A percentile compares a stretch with the other conserved stretches of the same genome.
Evolutionary conservation across 2,329 filamentous ascomycete species (phyloP).

Genomic region (Aspergillus niger): DNA sequence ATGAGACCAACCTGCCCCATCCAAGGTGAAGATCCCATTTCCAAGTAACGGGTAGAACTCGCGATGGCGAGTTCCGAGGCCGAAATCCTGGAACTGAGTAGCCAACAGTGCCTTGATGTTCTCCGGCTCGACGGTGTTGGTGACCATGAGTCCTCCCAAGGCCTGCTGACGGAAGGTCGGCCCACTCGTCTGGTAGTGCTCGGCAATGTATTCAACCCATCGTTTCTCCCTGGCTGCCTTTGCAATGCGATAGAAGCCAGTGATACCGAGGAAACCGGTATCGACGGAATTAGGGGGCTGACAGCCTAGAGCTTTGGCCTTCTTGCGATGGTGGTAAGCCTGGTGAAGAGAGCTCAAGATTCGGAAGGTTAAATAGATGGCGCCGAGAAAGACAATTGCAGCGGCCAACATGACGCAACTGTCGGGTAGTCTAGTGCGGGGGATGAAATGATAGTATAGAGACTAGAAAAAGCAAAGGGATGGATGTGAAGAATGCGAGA

Average conservation of each 20-base stretch:
- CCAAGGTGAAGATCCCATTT: slow-evolving; percentile 65
- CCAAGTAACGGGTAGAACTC: slow-evolving; percentile 53
- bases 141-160: slow-evolving; percentile 19
- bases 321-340: slow-evolving; percentile 25
- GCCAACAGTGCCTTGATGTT: slow-evolving; percentile 86
- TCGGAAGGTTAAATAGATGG: slow-evolving; percentile 24
- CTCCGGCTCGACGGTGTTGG: slow-evolving; percentile 41
- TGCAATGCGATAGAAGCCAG: slow-evolving; percentile 25
- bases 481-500: too few species aligned
- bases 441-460: not conserved
- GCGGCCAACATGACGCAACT: slow-evolving; percentile 26
- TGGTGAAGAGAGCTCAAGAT: slow-evolving; percentile 27
- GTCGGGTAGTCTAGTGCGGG: not conserved
- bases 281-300: slow-evolving; percentile 19
- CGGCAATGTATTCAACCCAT: slow-evolving; percentile 32
- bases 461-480: too few species aligned
- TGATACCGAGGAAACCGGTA: slow-evolving; percentile 28
- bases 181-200: slow-evolving; percentile 28
- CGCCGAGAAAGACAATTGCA: slow-evolving; percentile 21
- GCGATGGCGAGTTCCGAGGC: slow-evolving; percentile 75
- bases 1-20: slow-evolving; percentile 75
- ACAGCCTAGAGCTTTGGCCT: slow-evolving; percentile 31
- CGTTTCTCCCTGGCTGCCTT: slow-evolving; percentile 31
- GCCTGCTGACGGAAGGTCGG: slow-evolving; percentile 29
- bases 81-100: slow-evolving; percentile 79